Conservation (phyloP, 129 eudicot genomes). For the Flaveria linearis region DNA sequence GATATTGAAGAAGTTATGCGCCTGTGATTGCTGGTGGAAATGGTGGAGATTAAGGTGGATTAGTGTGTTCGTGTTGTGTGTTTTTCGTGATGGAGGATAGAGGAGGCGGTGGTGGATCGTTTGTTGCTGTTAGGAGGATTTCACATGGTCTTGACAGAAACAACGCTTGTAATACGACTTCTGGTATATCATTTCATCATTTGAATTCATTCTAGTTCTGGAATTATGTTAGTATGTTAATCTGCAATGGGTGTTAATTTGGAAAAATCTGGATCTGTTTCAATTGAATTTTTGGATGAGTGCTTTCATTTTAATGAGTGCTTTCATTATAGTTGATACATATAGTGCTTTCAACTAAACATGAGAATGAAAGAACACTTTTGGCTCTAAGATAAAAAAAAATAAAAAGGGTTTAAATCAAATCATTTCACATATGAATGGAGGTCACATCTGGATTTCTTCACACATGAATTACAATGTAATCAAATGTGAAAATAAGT, state of each 20-base stretch:
- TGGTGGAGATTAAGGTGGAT: slow-evolving; percentile 27
- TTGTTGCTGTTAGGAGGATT: slow-evolving; percentile 90
- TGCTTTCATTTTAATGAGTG: background rate
- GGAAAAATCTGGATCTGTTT: slow-evolving; percentile 39
- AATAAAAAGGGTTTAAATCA: no score
- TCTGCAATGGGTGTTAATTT: slow-evolving; percentile 11
- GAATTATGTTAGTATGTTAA: background rate
- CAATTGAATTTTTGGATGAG: slow-evolving; percentile 29
- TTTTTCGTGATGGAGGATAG: slow-evolving; percentile 70
- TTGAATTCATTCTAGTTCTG: background rate
- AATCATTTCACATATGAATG: no score
- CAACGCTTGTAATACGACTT: slow-evolving; percentile 61
- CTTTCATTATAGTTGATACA: background rate
- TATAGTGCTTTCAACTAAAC: no score
- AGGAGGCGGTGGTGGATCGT: slow-evolving; percentile 68
- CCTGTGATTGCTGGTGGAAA: slow-evolving; percentile 9
- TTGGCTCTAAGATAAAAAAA: no score
- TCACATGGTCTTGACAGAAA: slow-evolving; percentile 77
- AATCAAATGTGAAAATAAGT: no score
- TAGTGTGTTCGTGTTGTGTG: slow-evolving; percentile 23
- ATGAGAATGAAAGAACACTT: no score
- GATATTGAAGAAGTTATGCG: no score
- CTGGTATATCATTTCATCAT: slow-evolving; percentile 48
- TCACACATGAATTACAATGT: no score
- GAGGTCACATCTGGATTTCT: no score